These are phyloP conservation scores for Tuber indicum DNA, from an alignment of 495 filamentous ascomycete species.

Conservation along the genomic window DNA sequence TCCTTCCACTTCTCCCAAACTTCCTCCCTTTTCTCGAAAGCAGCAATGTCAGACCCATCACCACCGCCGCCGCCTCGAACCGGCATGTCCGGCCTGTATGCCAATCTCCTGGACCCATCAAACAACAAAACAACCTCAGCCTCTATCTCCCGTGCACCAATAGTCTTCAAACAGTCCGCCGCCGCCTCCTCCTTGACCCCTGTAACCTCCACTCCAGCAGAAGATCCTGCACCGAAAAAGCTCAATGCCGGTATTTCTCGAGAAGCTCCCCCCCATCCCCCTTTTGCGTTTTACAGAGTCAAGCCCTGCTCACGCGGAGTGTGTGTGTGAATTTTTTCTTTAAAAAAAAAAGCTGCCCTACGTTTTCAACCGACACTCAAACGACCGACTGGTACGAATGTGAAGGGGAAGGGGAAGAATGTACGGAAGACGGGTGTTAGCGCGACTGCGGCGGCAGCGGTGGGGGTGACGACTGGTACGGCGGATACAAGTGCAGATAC, in stretches of 20 bases:
- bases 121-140: constrained; percentile 39
- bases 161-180: constrained; percentile 60
- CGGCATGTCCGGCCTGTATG: constrained; percentile 51
- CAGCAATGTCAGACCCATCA: constrained; percentile 29
- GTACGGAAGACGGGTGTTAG: constrained; percentile 43
- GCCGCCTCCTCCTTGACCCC: constrained; percentile 13
- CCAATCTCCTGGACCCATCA: constrained; percentile 55
- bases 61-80: constrained; percentile 23
- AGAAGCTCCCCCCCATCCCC: constrained; percentile 40
- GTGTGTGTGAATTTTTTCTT: constrained; percentile 38
- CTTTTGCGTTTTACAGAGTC: constrained; percentile 35
- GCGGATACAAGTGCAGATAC: constrained; percentile 36
- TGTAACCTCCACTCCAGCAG: constrained; percentile 44
- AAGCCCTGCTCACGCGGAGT: constrained; percentile 49
- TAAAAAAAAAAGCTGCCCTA: constrained; percentile 54
- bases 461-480: constrained; percentile 29
- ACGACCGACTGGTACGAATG: constrained; percentile 62
- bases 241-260: constrained; percentile 64
- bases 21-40: background rate
- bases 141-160: constrained; percentile 61
- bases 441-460: constrained; percentile 30
- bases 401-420: constrained; percentile 61
- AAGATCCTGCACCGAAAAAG: constrained; percentile 57
- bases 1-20: background rate
- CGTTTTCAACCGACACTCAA: constrained; percentile 77